Evolutionary conservation across 139 green algal species (phyloP), one percentile per base, ranked within the genome.

Genomic region (Chlorella sp.): DNA sequence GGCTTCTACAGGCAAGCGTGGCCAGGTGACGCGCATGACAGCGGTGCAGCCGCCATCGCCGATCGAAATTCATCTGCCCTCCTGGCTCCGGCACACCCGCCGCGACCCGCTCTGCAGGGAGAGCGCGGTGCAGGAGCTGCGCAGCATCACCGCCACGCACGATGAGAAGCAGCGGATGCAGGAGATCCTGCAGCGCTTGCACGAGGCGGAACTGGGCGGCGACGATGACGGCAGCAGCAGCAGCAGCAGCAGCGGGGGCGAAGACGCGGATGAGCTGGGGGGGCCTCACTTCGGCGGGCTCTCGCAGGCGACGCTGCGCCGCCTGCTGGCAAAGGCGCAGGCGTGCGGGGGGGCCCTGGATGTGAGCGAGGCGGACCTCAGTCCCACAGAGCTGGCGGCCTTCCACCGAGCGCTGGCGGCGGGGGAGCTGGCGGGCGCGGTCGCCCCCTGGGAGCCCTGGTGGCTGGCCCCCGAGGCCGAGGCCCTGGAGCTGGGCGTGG

Each of bases 1-100:
- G 73, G 71, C 1, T 95, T 95, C 41, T 90, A 90, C 82, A 82
- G 81, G 89, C 87, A n/a, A n/a, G n/a, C n/a, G n/a, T n/a, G n/a
- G n/a, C n/a, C n/a, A n/a, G n/a, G n/a, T n/a, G n/a, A n/a, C n/a
- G n/a, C n/a, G n/a, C n/a, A n/a, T n/a, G n/a, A n/a, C n/a, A n/a
- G n/a, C n/a, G n/a, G n/a, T n/a, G n/a, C n/a, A n/a, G n/a, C n/a
- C n/a, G n/a, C n/a, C n/a, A n/a, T n/a, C n/a, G n/a, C n/a, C n/a
- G n/a, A n/a, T n/a, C n/a, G n/a, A n/a, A n/a, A n/a, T n/a, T n/a
- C n/a, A n/a, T n/a, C n/a, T n/a, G n/a, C n/a, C n/a, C n/a, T n/a
- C n/a, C n/a, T n/a, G n/a, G n/a, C n/a, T n/a, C n/a, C n/a, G n/a
- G n/a, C n/a, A n/a, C n/a, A n/a, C 33, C 41, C 40, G 11, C 23